Evolutionary conservation across 1,284 basidiomycete genomes (phyloP).

Genomic region (Anthracocystis panici-leucophaei): DNA sequence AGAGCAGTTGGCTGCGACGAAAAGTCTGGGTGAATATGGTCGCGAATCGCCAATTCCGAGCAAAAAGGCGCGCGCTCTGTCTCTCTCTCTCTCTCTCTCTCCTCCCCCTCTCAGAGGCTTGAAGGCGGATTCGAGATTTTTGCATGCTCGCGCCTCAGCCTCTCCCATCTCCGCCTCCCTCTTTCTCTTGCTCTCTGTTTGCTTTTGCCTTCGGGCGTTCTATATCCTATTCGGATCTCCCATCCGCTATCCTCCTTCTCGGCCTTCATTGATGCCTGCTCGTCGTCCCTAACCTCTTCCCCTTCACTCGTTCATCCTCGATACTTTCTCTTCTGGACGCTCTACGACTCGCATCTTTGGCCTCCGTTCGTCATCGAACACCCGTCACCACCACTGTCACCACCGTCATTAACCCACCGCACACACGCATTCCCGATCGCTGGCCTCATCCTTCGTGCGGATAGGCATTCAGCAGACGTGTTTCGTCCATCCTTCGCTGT

Average conservation of each 20-base stretch:
- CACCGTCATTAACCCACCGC: constrained; percentile 4
- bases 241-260: constrained; percentile 1
- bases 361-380: neutral
- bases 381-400: neutral
- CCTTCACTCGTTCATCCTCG: neutral
- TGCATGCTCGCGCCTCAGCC: neutral
- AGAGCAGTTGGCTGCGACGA: no score
- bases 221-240: neutral
- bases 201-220: constrained; percentile 1
- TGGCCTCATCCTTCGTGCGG: no score
- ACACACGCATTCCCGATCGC: neutral
- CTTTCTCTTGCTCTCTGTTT: neutral
- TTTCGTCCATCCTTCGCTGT: no score
- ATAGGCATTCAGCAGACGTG: neutral
- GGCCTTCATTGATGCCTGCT: constrained; percentile 1
- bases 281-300: constrained; percentile 28
- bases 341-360: neutral
- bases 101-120: no score
- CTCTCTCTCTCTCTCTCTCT: no score
- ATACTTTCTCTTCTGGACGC: neutral
- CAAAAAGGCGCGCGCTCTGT: no score
- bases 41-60: no score
- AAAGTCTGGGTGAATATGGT: no score
- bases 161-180: neutral
- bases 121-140: constrained; percentile 8